Evolutionary conservation across 1,284 basidiomycete genomes (phyloP).

Genomic region (Phellopilus nigrolimitatus): DNA sequence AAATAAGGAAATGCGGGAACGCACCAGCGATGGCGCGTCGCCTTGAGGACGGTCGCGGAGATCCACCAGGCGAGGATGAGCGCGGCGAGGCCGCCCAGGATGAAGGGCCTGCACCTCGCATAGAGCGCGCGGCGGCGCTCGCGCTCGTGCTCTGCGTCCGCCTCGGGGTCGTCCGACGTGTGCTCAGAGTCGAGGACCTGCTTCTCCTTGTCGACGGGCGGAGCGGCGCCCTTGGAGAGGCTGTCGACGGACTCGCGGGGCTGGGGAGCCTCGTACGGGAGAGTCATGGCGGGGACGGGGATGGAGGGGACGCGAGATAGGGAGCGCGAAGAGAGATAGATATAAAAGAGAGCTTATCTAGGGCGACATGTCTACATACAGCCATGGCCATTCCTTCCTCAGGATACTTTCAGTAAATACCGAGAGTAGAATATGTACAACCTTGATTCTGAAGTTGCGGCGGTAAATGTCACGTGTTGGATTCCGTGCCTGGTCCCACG

Average conservation of each 20-base stretch:
- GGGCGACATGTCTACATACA: neutral
- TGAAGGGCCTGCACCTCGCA: slow-evolving; percentile 34
- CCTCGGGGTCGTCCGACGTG: slow-evolving; percentile 19
- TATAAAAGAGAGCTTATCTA: neutral
- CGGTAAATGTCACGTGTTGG: no score
- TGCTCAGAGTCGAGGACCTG: slow-evolving; percentile 22
- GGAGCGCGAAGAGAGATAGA: neutral
- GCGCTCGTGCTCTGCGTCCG: slow-evolving; percentile 27
- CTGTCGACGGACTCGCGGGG: slow-evolving; percentile 2
- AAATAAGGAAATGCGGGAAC: slow-evolving; percentile 22
- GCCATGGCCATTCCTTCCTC: no score
- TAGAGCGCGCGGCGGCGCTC: slow-evolving; percentile 22
- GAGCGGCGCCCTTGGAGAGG: slow-evolving; percentile 8
- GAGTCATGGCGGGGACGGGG: neutral
- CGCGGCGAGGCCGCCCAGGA: slow-evolving; percentile 48
- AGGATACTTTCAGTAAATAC: no score
- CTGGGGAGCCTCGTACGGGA: neutral
- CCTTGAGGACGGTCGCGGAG: slow-evolving; percentile 57
- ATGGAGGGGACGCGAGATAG: neutral
- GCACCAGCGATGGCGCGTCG: slow-evolving; percentile 70
- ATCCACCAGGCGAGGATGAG: slow-evolving; percentile 81
- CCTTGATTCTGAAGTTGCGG: no score
- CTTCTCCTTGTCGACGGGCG: slow-evolving; percentile 24
- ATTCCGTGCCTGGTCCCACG: no score
- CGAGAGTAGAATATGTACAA: no score